A percentile compares a stretch with the other conserved stretches of the same genome.
Conservation (phyloP, 345 rosid species). For the Crucihimalaya himalaica region DNA sequence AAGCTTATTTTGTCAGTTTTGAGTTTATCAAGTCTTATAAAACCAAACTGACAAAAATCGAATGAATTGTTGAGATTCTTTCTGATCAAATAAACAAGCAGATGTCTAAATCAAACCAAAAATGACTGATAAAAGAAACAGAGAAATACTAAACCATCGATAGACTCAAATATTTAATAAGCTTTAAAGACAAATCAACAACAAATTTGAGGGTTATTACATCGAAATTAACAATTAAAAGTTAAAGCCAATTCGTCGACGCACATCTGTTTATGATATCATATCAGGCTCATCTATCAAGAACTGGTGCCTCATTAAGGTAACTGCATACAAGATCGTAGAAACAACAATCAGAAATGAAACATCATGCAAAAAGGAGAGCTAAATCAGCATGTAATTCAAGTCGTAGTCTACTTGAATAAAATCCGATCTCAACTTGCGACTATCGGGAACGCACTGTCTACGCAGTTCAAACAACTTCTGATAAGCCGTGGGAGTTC, state of each 20-base stretch:
- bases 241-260: not conserved
- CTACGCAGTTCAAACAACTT: constrained; percentile 41
- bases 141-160: too few species aligned
- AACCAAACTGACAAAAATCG: too few species aligned
- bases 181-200: not conserved
- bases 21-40: too few species aligned
- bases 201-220: not conserved
- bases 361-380: not conserved
- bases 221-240: not conserved
- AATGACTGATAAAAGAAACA: too few species aligned
- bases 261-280: not conserved
- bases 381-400: not conserved
- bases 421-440: constrained; percentile 50
- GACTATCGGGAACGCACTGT: constrained; percentile 35
- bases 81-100: too few species aligned
- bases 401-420: constrained; percentile 43
- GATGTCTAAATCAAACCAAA: too few species aligned
- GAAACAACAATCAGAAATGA: not conserved
- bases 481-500: constrained; percentile 44
- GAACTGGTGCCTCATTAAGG: not conserved
- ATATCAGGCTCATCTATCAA: not conserved
- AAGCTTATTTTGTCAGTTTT: too few species aligned
- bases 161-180: too few species aligned
- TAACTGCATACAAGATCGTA: not conserved
- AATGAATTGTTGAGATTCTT: too few species aligned